A percentile compares a stretch with the other conserved stretches of the same genome.
phyloP scores from a whole-genome alignment of 139 green algal genomes.

The Closterium sp. region DNA sequence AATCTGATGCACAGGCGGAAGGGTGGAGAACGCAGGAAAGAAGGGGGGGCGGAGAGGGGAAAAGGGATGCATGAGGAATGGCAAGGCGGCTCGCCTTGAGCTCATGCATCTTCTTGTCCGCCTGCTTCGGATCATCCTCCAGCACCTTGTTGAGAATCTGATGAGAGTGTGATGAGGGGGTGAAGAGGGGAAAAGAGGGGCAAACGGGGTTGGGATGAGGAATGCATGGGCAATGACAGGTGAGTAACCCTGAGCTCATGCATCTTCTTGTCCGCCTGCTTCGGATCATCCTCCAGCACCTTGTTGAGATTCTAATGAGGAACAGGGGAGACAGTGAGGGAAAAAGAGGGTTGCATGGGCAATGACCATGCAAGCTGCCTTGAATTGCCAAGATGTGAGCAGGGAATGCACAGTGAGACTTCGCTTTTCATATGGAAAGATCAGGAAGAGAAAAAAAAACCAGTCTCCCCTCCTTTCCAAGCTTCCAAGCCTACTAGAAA shows the following conservation, averaged over 20 bases:
- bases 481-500: background rate
- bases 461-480: background rate
- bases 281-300: constrained; percentile 33
- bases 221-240: background rate
- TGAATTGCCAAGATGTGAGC: background rate
- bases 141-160: constrained; percentile 18
- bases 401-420: background rate
- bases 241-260: constrained; percentile 14
- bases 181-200: background rate
- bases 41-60: background rate
- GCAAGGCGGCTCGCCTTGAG: background rate
- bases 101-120: constrained; percentile 6
- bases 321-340: background rate
- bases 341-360: background rate
- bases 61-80: background rate
- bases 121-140: constrained; percentile 34
- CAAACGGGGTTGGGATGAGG: background rate
- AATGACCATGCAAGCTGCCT: background rate
- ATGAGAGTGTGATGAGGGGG: background rate
- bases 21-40: no score
- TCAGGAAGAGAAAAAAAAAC: no score
- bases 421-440: no score
- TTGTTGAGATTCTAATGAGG: constrained; percentile 10
- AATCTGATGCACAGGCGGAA: no score
- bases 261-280: background rate